phyloP scores from a whole-genome alignment of 2,329 filamentous ascomycete genomes.

The Nectriaceae sp. region DNA sequence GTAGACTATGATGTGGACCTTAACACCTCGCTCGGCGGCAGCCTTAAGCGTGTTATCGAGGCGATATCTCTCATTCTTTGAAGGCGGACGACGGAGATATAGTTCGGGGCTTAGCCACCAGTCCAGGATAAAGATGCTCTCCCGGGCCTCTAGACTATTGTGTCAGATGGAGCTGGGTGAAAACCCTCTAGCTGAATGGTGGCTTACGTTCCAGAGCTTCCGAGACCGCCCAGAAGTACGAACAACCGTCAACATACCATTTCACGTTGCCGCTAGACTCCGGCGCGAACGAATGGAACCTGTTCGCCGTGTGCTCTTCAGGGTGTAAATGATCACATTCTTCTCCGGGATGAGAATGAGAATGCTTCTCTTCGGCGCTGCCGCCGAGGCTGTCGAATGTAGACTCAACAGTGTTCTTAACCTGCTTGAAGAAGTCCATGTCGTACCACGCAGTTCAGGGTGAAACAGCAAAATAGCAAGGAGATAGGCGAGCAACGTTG shows the following conservation, averaged over 20 bases:
- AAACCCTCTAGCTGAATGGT: too few species aligned
- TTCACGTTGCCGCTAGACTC: slow-evolving; percentile 74
- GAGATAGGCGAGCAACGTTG: not conserved
- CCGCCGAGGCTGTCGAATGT: slow-evolving; percentile 36
- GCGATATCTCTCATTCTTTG: slow-evolving; percentile 79
- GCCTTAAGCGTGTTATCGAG: slow-evolving; percentile 80
- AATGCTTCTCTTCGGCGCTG: slow-evolving; percentile 44
- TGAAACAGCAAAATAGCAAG: not conserved
- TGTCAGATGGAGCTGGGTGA: slow-evolving; percentile 3
- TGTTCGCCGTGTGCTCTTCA: slow-evolving; percentile 48
- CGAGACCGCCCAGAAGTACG: slow-evolving; percentile 84
- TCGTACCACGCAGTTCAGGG: not conserved
- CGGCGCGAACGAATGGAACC: slow-evolving; percentile 71
- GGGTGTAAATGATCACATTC: slow-evolving; percentile 44
- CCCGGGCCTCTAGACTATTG: slow-evolving; percentile 56
- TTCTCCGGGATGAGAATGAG: slow-evolving; percentile 45
- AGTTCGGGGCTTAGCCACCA: slow-evolving; percentile 92
- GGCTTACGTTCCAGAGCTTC: slow-evolving; percentile 70
- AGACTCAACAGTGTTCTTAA: slow-evolving; percentile 19
- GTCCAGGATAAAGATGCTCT: slow-evolving; percentile 83
- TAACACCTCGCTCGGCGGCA: slow-evolving; percentile 81
- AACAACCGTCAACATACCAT: slow-evolving; percentile 85
- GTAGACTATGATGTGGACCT: slow-evolving; percentile 85
- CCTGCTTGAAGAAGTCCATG: slow-evolving; percentile 40
- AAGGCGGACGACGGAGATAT: slow-evolving; percentile 80